phyloP scores from a whole-genome alignment of 495 filamentous ascomycete genomes.

The Terfezia claveryi region DNA sequence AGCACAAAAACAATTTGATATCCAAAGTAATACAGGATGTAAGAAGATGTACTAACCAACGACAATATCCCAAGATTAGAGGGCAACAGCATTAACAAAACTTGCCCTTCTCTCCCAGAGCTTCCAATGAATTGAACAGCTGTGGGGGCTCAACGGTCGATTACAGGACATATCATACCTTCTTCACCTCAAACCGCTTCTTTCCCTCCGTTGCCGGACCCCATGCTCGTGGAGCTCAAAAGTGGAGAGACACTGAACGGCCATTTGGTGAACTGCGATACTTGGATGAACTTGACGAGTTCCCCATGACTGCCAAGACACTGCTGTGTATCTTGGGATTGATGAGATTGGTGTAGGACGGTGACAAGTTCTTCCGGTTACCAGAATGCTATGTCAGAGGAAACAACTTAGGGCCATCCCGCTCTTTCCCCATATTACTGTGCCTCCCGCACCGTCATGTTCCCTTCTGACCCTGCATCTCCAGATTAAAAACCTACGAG shows the following conservation, averaged over 20 bases:
- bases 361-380: constrained; percentile 74
- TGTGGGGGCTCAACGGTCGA: no score
- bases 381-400: constrained; percentile 90
- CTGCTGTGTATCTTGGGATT: neutral
- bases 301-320: neutral
- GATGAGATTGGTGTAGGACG: constrained; percentile 32
- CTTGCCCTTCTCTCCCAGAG: no score
- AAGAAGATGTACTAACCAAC: constrained; percentile 24
- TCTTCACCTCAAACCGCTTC: constrained; percentile 96
- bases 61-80: constrained; percentile 99
- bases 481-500: constrained; percentile 94
- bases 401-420: constrained; percentile 54
- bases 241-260: constrained; percentile 96
- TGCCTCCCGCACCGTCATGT: no score
- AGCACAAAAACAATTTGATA: neutral
- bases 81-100: constrained; percentile 50
- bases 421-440: neutral
- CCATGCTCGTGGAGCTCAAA: constrained; percentile 98
- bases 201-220: constrained; percentile 45
- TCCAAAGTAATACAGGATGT: neutral
- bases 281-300: constrained; percentile 84
- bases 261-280: constrained; percentile 86
- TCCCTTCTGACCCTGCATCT: neutral
- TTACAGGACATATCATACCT: constrained; percentile 33
- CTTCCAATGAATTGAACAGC: no score